Evolutionary conservation across 2,329 filamentous ascomycete species (phyloP), one percentile per base, ranked within the genome.

Genomic region (Shiraia bambusicola): DNA sequence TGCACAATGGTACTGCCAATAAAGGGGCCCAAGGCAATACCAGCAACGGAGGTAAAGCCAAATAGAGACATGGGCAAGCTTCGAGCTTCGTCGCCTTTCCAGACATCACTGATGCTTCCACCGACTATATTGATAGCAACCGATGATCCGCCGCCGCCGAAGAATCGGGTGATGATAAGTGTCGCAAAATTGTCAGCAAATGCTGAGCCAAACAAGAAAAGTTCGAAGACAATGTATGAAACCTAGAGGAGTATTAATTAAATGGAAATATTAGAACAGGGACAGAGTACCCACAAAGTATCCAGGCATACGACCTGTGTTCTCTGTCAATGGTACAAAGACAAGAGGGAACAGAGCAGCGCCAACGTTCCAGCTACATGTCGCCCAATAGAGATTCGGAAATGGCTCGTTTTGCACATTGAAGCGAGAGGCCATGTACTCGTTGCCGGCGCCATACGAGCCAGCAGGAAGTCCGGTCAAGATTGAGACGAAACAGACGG

Each of bases 21-120:
- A 24, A 74, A 72, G 0, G 71, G 71, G 1, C 71, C 71, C 5
- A 74, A 50, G 1, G 71, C 69, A 27, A 74, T 72, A 3, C 71
- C 71, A 25, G 70, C 60, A 6, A 74, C 70, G 42, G 64, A 70
- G 0, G 71, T 73, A 25, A 73, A 69, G 0, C 70, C 70, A 27
- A 72, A 74, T 6, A 73, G 51, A 0, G 70, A 70, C 69, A 74
- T 72, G 0, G 71, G 72, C n/a, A 72, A 35, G 41, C 69, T 72
- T 4, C 71, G 60, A 5, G 64, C 70, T 16, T 62, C 63, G n/a
- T 69, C 59, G 0, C 69, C 69, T 25, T 61, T 58, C 71, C 70
- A 64, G 8, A 64, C 49, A 32, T 64, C 59, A 16, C 54, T 61
- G 24, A 64, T 64, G 25, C 53, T 64, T 13, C 60, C 59, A 11